These are phyloP conservation scores for Abortiporus biennis DNA, from an alignment of 1,284 basidiomycete genomes.

Conservation along the genomic window DNA sequence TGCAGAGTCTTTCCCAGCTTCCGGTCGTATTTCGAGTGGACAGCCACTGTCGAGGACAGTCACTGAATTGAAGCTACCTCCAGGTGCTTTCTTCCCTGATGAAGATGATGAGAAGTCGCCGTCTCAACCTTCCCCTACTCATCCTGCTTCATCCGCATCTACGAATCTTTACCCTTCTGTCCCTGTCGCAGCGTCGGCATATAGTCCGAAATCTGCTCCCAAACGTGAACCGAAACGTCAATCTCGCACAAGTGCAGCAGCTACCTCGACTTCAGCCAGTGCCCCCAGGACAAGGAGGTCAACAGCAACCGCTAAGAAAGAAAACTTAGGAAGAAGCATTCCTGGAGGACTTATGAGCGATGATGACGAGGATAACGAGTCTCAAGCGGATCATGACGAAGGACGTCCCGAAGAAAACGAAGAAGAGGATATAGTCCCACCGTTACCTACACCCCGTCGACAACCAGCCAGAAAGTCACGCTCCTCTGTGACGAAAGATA, in stretches of 20 bases:
- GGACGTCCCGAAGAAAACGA: too few species aligned
- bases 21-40: not conserved
- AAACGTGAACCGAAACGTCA: not conserved
- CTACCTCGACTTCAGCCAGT: not conserved
- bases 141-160: too few species aligned
- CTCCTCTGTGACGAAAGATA: too few species aligned
- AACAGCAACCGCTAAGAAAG: not conserved
- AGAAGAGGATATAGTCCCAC: too few species aligned
- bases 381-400: too few species aligned
- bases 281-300: not conserved
- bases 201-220: not conserved
- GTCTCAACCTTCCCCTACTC: not conserved
- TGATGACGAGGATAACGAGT: constrained; percentile 25
- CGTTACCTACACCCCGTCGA: too few species aligned
- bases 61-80: not conserved
- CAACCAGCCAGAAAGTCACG: too few species aligned
- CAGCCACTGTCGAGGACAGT: not conserved
- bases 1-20: not conserved
- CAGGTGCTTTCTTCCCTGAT: constrained; percentile 7
- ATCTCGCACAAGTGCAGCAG: not conserved
- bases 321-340: constrained; percentile 32
- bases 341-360: constrained; percentile 53
- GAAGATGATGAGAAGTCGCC: constrained; percentile 8
- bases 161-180: constrained; percentile 7
- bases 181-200: not conserved